Conservation (phyloP, 768 basidiomycete species). For the Naganishia friedmannii region DNA sequence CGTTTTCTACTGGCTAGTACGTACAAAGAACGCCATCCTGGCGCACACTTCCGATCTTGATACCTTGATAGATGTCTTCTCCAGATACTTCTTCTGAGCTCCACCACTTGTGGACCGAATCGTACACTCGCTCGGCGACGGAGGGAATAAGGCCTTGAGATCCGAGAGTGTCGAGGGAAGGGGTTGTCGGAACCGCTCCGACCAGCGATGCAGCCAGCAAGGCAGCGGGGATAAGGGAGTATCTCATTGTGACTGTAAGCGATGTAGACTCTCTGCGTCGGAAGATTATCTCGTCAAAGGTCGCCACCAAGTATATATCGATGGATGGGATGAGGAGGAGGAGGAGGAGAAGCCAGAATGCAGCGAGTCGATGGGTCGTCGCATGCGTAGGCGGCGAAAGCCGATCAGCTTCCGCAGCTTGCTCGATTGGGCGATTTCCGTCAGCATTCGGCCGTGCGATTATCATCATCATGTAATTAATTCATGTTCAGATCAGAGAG, state of each 20-base stretch:
- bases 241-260: slow-evolving; percentile 5
- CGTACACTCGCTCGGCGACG: slow-evolving; percentile 9
- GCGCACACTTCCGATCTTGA: slow-evolving; percentile 16
- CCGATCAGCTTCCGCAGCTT: too few relatives aligned
- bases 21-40: slow-evolving; percentile 23
- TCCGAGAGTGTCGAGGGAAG: slow-evolving; percentile 11
- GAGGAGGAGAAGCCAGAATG: not conserved
- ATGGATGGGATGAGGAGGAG: not conserved
- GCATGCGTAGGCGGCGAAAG: too few relatives aligned
- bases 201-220: slow-evolving; percentile 6
- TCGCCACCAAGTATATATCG: not conserved
- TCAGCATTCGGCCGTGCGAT: too few relatives aligned
- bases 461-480: too few relatives aligned
- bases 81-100: not conserved
- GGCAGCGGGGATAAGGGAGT: slow-evolving; percentile 7
- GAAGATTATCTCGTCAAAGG: not conserved
- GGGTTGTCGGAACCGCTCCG: slow-evolving; percentile 9
- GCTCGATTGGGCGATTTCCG: too few relatives aligned
- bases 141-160: slow-evolving; percentile 17
- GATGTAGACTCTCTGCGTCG: not conserved
- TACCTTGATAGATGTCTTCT: slow-evolving; percentile 11
- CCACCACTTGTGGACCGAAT: slow-evolving; percentile 20
- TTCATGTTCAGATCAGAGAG: too few relatives aligned
- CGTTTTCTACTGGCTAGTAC: not conserved
- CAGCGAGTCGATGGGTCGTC: too few relatives aligned